Percentiles rank a stretch among this genome's conserved stretches.
Evolutionary conservation across 345 rosid species (phyloP).

Genomic region (Gossypium bickii): DNA sequence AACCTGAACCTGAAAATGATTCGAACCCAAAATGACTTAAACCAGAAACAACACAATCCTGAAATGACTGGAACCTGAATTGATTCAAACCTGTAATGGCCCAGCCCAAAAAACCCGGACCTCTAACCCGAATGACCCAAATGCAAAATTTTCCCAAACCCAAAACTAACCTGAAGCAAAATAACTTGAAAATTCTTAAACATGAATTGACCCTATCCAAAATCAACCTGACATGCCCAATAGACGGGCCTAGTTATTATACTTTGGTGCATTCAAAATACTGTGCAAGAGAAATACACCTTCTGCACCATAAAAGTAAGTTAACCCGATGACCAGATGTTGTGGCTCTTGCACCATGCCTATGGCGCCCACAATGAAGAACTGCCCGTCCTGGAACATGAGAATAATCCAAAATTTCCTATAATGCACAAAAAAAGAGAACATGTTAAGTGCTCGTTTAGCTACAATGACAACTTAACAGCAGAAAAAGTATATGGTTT

Average conservation of each 20-base stretch:
- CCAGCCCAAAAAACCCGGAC: too few species aligned
- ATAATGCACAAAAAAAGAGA: slow-evolving; percentile 11
- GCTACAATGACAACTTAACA: slow-evolving; percentile 3
- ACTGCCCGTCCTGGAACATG: slow-evolving; percentile 83
- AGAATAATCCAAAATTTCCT: slow-evolving; percentile 76
- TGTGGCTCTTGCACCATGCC: slow-evolving; percentile 98
- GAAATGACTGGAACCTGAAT: too few species aligned
- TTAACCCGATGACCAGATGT: slow-evolving; percentile 71
- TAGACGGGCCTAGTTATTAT: not conserved
- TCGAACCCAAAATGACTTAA: too few species aligned
- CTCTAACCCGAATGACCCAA: too few species aligned
- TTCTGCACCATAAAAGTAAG: slow-evolving; percentile 91
- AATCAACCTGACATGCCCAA: not conserved
- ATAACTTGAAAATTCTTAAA: too few species aligned
- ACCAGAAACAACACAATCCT: too few species aligned
- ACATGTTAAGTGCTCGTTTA: not conserved
- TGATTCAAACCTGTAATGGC: too few species aligned
- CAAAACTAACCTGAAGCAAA: too few species aligned
- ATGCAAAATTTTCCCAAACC: too few species aligned
- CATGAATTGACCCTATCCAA: too few species aligned
- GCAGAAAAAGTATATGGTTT: not conserved
- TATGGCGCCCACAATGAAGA: slow-evolving; percentile 90
- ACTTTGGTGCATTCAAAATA: not conserved
- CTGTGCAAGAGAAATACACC: slow-evolving; percentile 37
- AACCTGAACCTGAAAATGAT: too few species aligned